Conservation (phyloP, 2,329 filamentous ascomycete genomes). For the Ophiostoma australiae region DNA sequence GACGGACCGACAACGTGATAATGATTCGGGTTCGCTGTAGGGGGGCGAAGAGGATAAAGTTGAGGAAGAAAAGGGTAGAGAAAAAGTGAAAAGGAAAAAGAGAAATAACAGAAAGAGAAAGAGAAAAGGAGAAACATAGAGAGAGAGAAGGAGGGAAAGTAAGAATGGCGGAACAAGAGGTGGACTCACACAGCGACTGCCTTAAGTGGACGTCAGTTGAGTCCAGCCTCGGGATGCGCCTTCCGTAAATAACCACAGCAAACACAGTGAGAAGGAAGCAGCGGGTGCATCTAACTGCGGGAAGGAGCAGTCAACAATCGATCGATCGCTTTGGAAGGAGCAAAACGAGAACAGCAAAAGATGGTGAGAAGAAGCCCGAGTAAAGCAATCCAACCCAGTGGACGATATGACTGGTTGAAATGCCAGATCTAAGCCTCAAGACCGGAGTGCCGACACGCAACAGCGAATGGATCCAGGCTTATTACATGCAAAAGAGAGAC, state of each 20-base stretch:
- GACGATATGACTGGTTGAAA: not conserved
- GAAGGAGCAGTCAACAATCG: not conserved
- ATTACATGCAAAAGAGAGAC: not conserved
- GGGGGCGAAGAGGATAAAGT: not conserved
- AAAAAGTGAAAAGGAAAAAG: not conserved
- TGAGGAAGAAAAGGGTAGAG: not conserved
- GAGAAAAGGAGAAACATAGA: conserved; percentile 4
- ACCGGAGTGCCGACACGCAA: not conserved
- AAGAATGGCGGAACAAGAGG: not conserved
- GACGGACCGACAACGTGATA: too few relatives aligned
- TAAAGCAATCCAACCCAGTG: not conserved
- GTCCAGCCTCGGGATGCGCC: conserved; percentile 4
- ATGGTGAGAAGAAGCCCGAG: not conserved
- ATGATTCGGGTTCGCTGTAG: not conserved
- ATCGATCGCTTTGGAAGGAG: not conserved
- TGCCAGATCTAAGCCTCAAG: not conserved
- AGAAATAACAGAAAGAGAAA: not conserved
- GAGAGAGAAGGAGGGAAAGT: not conserved
- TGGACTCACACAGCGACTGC: not conserved
- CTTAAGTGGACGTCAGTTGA: not conserved
- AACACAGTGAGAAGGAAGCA: not conserved
- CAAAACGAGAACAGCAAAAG: not conserved
- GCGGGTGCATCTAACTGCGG: not conserved
- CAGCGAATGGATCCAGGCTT: not conserved
- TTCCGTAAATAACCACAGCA: not conserved